Base-by-base conservation (phyloP, 2,329 filamentous ascomycete species). In the Penicillium thymicola region DNA sequence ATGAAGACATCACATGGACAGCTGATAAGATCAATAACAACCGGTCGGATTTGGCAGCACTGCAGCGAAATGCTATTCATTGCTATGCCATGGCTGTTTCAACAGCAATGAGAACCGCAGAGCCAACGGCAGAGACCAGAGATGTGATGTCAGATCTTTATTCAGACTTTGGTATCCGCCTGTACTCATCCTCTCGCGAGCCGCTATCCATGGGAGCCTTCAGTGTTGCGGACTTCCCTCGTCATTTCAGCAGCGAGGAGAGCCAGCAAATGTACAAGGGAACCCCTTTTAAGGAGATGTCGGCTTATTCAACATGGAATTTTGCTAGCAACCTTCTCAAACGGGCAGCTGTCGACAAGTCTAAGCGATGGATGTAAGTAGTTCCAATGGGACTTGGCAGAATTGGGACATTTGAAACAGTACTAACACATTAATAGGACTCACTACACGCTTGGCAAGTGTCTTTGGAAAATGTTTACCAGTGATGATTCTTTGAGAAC, bases 1-100 rank as follows among this genome's bases (percentile, higher is more conserved):
- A 96, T 60, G 92, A 96, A 72, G 85, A 87, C 7, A 89, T 95
- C 5, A 84, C 92, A 5, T 96, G 92, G 92, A 89, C 88, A 21
- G 89, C 91, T 0, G 91, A 96, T 64, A 96, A 95, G 73, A 87
- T 96, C 75, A 96, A 96, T 74, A 93, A 89, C 70, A 88, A 89
- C 65, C 86, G 89, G 54, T 77, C 79, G 4, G 90, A 95, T 56
- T 75, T 96, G 43, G 82, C 91, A 25, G 85, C 85, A 50, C 83
- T 89, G 59, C 90, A 96, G 71, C 85, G 90, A 32, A 85, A 85
- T 65, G 87, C 90, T 1, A 92, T 96, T 44, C 90, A 96, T 71
- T 93, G 90, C 70, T 90, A 89, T 65, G 77, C 82, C 3, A 88
- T 89, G 85, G 86, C 88, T 8, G 78, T 87, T 40, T 83, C 86